A percentile compares a stretch with the other conserved stretches of the same genome.
phyloP scores from a whole-genome alignment of 176 grass and related monocot genomes.

The Hordeum marinum region DNA sequence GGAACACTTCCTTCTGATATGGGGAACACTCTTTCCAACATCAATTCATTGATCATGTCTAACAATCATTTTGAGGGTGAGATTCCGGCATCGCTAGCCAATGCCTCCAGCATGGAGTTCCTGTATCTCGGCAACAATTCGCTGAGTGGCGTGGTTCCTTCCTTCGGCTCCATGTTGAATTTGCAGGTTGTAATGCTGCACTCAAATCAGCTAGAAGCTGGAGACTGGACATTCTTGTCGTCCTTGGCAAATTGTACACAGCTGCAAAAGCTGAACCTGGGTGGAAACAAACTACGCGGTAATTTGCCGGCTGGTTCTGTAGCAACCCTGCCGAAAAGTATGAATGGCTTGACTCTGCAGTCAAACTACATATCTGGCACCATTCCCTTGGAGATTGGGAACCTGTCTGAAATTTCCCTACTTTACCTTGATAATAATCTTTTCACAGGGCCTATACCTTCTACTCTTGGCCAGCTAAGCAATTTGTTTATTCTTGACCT shows the following conservation, averaged over 20 bases:
- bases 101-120: neutral
- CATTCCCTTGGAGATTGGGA: neutral
- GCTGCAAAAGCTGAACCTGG: neutral
- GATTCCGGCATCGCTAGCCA: slow-evolving; percentile 29
- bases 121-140: slow-evolving; percentile 12
- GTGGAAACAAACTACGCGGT: slow-evolving; percentile 15
- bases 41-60: neutral
- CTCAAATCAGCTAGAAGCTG: slow-evolving; percentile 30
- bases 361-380: neutral
- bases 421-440: neutral
- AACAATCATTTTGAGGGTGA: slow-evolving; percentile 14
- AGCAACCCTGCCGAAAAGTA: slow-evolving; percentile 12
- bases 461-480: neutral
- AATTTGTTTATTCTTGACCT: neutral
- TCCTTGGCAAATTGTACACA: slow-evolving; percentile 17
- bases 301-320: neutral
- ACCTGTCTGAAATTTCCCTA: neutral
- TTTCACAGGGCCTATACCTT: neutral
- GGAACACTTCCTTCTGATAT: neutral
- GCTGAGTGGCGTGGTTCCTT: slow-evolving; percentile 9
- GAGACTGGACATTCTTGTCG: slow-evolving; percentile 36
- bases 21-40: neutral
- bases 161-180: neutral
- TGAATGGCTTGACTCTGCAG: neutral
- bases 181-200: neutral